A percentile compares a stretch with the other conserved stretches of the same genome.
Evolutionary conservation across 345 rosid species (phyloP).

Genomic region (Gossypium ekmanianum): DNA sequence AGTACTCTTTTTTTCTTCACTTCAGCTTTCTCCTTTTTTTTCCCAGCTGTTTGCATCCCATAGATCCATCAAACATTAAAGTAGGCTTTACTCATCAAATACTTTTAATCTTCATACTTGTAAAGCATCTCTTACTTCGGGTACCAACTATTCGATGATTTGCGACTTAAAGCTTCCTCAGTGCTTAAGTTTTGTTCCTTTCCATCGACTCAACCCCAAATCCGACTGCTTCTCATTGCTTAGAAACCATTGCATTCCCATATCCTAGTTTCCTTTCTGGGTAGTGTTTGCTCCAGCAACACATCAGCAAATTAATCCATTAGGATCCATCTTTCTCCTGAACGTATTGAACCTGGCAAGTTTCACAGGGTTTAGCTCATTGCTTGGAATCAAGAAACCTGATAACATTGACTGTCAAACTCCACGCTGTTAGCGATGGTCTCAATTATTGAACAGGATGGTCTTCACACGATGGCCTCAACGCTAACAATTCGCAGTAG

Average conservation of each 20-base stretch:
- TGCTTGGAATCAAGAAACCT: too few relatives aligned
- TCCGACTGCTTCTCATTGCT: neutral
- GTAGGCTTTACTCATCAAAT: neutral
- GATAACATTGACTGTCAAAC: too few relatives aligned
- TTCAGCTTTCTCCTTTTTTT: neutral
- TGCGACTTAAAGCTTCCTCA: slow-evolving; percentile 15
- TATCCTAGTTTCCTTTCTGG: neutral
- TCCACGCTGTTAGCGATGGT: too few relatives aligned
- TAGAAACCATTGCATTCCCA: slow-evolving; percentile 6
- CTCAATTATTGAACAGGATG: too few relatives aligned
- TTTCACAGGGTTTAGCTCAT: too few relatives aligned
- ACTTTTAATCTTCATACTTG: neutral
- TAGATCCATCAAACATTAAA: neutral
- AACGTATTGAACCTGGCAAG: too few relatives aligned
- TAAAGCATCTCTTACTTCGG: neutral
- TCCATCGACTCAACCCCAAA: too few relatives aligned
- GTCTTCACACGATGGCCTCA: too few relatives aligned
- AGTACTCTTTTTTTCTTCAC: neutral
- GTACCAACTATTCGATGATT: slow-evolving; percentile 34
- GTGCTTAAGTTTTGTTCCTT: neutral
- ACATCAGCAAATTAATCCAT: too few relatives aligned
- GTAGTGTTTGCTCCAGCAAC: too few relatives aligned
- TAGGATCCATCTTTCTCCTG: too few relatives aligned
- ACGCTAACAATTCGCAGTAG: too few relatives aligned
- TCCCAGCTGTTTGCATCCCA: neutral